phyloP scores from a whole-genome alignment of 306 rosid genomes.

The Pterocarpus macrocarpus region DNA sequence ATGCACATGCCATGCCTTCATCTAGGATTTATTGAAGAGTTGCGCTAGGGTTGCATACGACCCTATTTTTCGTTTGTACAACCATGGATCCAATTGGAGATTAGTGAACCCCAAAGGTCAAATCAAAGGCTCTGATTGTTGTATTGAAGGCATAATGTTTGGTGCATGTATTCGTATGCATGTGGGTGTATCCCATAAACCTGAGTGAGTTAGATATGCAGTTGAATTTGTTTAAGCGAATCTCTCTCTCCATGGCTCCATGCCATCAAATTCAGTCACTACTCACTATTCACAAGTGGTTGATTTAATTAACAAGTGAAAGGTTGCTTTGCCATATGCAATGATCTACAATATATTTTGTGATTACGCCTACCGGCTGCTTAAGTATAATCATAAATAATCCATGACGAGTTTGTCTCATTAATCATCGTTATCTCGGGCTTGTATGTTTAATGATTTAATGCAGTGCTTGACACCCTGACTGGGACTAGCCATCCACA shows the following conservation, averaged over 20 bases:
- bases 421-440: constrained; percentile 8
- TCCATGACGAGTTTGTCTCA: not conserved
- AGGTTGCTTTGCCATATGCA: not conserved
- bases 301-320: constrained; percentile 31
- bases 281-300: not conserved
- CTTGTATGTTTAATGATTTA: not conserved
- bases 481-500: not conserved
- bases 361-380: not conserved
- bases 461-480: not conserved
- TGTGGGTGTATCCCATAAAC: not conserved
- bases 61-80: not conserved
- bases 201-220: constrained; percentile 4
- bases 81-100: not conserved
- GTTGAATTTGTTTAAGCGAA: not conserved
- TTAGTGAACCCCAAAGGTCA: not conserved
- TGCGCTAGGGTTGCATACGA: not conserved
- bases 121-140: not conserved
- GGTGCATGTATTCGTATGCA: too few relatives aligned
- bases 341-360: not conserved
- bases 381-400: constrained; percentile 4
- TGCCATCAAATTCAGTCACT: not conserved
- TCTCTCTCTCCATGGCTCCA: not conserved
- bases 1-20: constrained; percentile 25
- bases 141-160: too few relatives aligned
- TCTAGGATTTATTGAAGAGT: constrained; percentile 11